A percentile compares a stretch with the other conserved stretches of the same genome.
Evolutionary conservation across 225 moss, liverwort and hornwort genomes (phyloP).

Genomic region (Ulota crispa): DNA sequence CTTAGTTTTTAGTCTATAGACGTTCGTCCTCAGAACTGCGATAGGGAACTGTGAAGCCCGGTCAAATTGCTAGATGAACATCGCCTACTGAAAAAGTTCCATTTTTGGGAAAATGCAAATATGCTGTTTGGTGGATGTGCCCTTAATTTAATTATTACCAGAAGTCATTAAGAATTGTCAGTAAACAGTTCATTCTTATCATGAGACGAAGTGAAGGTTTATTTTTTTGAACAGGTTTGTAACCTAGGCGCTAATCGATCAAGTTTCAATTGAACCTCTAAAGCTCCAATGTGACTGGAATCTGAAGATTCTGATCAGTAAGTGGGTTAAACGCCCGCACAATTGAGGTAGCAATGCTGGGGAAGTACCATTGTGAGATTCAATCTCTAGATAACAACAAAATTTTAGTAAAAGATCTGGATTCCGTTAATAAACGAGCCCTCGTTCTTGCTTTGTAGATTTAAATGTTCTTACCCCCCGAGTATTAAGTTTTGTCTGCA

Average conservation of each 20-base stretch:
- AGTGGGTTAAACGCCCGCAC: constrained; percentile 51
- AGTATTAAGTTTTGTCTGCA: background rate
- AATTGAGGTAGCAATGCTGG: constrained; percentile 31
- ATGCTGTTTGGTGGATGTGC: background rate
- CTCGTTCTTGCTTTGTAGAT: background rate
- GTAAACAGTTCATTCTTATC: background rate
- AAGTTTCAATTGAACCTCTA: constrained; percentile 41
- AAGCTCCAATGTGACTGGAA: constrained; percentile 75
- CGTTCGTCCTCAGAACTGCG: background rate
- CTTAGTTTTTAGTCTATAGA: background rate
- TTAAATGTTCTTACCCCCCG: background rate
- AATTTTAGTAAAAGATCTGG: constrained; percentile 63
- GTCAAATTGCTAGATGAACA: background rate
- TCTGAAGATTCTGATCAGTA: constrained; percentile 59
- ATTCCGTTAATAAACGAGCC: constrained; percentile 47
- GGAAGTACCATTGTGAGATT: constrained; percentile 15
- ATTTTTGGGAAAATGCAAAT: background rate
- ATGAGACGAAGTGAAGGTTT: background rate
- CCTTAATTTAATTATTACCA: too few species aligned
- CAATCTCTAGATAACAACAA: constrained; percentile 42
- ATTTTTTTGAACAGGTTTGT: constrained; percentile 47
- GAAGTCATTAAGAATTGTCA: background rate
- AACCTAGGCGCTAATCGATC: constrained; percentile 59
- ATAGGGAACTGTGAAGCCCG: background rate
- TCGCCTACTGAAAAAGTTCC: background rate